Evolutionary conservation across 257 asterid genomes (phyloP).

Genomic region (Nicotiana benthamiana): DNA sequence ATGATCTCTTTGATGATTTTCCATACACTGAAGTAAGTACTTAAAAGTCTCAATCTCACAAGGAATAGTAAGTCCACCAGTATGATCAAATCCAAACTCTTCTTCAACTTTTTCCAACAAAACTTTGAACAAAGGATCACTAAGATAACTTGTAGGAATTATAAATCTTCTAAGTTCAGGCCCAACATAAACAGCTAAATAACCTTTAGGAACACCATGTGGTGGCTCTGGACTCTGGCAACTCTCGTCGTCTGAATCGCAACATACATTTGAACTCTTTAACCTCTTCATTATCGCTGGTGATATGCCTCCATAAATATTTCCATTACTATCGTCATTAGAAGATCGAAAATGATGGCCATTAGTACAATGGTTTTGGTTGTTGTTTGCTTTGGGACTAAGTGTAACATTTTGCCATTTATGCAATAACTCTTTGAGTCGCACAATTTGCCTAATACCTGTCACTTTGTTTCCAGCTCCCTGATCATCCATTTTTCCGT

Average conservation of each 20-base stretch:
- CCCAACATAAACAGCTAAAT: slow-evolving; percentile 37
- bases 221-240: slow-evolving; percentile 38
- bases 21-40: slow-evolving; percentile 32
- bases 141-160: slow-evolving; percentile 56
- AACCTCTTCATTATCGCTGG: slow-evolving; percentile 31
- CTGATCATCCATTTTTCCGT: slow-evolving; percentile 35
- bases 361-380: neutral
- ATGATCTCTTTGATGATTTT: slow-evolving; percentile 29
- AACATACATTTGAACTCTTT: slow-evolving; percentile 5
- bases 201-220: slow-evolving; percentile 31
- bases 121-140: slow-evolving; percentile 52
- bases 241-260: slow-evolving; percentile 36
- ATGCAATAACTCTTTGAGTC: slow-evolving; percentile 48
- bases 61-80: slow-evolving; percentile 61
- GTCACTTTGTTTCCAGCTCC: slow-evolving; percentile 48
- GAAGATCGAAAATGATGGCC: neutral
- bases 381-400: slow-evolving; percentile 22
- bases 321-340: neutral
- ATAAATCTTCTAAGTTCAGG: slow-evolving; percentile 51
- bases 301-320: slow-evolving; percentile 20
- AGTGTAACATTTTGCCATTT: slow-evolving; percentile 62
- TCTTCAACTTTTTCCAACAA: slow-evolving; percentile 65
- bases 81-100: slow-evolving; percentile 68
- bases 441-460: slow-evolving; percentile 72
- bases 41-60: slow-evolving; percentile 54